Evolutionary conservation across 768 basidiomycete genomes (phyloP), one percentile per base, ranked within the genome.

Genomic region (Tylopilus plumbeoviolaceoides): DNA sequence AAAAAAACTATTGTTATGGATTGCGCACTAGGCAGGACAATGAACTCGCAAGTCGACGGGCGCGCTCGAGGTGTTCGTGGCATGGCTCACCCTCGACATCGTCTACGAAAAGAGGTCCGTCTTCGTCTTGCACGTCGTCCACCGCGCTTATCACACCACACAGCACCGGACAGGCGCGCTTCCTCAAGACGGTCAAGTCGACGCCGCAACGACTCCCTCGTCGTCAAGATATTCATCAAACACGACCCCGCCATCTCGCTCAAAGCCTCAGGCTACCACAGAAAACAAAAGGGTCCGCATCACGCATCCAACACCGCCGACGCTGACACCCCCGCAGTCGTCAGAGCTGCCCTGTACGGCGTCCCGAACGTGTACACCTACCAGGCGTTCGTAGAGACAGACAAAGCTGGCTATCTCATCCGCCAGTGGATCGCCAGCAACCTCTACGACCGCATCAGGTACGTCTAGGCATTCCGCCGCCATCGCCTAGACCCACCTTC

Each of bases 401-500:
- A 98, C 61, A 91, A 89, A 66, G 97, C 95, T 7, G 97, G 93
- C 1, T 98, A 95, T 70, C 81, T 98, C 28, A 83, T 98, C 49
- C 78, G 95, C 20, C 95, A 98, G 68, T 99, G 92, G 91, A 76
- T 92, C 20, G 89, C 91, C 6, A 94, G 89, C 62, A 98, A 88
- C 63, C 75, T 98, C 17, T 99, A 98, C 67, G 97, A 98, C 68
- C 84, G 95, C 50, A 98, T 99, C 63, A 98, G 95, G 95, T 93
- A 55, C 50, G 83, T 46, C n/a, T 44, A 18, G 41, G 7, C 8
- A 43, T 4, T 5, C 8, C 23, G 1, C 21, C 10, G 6, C n/a
- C 8, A 23, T 27, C 25, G 27, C 45, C 31, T 47, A 48, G 46
- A 33, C 51, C 9, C 42, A 41, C 41, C 43, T 3, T 36, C 42